Evolutionary conservation across 768 basidiomycete genomes (phyloP).

Genomic region (Lentinula lateritia): DNA sequence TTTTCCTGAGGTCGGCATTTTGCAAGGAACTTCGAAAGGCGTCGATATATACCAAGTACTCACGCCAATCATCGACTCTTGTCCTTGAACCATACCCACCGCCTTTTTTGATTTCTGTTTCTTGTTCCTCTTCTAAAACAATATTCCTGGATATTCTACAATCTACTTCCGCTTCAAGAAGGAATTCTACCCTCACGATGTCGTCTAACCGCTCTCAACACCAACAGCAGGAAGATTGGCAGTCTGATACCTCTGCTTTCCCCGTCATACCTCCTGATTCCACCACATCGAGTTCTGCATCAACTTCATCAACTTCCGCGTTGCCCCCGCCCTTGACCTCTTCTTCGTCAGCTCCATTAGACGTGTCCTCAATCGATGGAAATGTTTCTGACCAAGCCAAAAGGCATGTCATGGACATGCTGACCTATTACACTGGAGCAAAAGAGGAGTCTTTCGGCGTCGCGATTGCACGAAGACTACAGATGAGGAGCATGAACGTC

Average conservation of each 20-base stretch:
- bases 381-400: constrained; percentile 6
- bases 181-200: neutral
- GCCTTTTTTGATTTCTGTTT: neutral
- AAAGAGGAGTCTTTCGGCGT: constrained; percentile 5
- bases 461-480: constrained; percentile 1
- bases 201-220: neutral
- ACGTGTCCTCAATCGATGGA: constrained; percentile 2
- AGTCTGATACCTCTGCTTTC: neutral
- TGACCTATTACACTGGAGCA: neutral
- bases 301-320: neutral
- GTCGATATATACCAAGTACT: neutral
- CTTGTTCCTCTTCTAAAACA: neutral
- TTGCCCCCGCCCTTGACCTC: neutral
- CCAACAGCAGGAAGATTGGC: neutral
- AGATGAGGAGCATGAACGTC: constrained; percentile 6
- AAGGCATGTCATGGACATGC: neutral
- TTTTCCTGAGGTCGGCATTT: neutral
- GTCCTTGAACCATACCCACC: neutral
- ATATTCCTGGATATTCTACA: neutral
- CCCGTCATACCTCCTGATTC: constrained; percentile 1
- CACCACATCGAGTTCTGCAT: neutral
- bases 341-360: neutral
- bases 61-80: neutral
- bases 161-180: neutral
- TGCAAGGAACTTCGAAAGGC: neutral